A percentile compares a stretch with the other conserved stretches of the same genome.
Evolutionary conservation across 164 flowering plant genomes (phyloP).

Genomic region (Magnolia changhungtana): DNA sequence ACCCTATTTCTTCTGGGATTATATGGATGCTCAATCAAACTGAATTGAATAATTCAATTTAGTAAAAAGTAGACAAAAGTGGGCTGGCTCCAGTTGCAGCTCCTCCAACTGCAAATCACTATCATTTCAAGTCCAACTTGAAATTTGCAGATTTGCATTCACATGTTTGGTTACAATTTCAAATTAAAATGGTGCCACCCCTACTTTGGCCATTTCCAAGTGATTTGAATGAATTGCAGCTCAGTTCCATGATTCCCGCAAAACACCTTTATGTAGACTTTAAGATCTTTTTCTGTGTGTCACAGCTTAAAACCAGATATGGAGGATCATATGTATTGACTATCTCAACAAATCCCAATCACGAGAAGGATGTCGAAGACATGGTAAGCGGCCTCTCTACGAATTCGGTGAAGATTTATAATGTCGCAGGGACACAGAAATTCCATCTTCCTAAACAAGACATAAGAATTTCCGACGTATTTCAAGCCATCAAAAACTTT

Average conservation of each 20-base stretch:
- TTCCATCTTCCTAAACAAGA: slow-evolving; percentile 13
- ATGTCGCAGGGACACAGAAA: slow-evolving; percentile 14
- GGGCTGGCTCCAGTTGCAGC: no score
- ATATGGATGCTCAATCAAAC: no score
- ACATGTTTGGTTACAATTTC: neutral
- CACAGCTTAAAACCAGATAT: slow-evolving; percentile 16
- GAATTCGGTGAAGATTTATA: neutral
- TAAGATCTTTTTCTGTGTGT: neutral
- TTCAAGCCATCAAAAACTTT: neutral
- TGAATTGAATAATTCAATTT: no score
- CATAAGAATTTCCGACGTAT: slow-evolving; percentile 5
- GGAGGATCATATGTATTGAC: slow-evolving; percentile 15
- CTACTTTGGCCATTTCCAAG: no score
- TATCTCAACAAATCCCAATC: slow-evolving; percentile 3
- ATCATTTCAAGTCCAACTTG: neutral
- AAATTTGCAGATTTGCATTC: neutral
- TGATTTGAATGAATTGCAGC: neutral
- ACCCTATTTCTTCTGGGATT: no score
- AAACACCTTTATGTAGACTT: neutral
- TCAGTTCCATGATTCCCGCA: neutral
- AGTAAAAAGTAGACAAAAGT: no score
- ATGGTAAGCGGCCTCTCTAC: slow-evolving; percentile 4
- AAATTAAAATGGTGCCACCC: no score
- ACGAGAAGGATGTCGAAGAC: neutral
- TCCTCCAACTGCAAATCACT: neutral